A percentile compares a stretch with the other conserved stretches of the same genome.
Conservation (phyloP, 1,284 basidiomycete genomes). For the Cryptococcus amylolentus region DNA sequence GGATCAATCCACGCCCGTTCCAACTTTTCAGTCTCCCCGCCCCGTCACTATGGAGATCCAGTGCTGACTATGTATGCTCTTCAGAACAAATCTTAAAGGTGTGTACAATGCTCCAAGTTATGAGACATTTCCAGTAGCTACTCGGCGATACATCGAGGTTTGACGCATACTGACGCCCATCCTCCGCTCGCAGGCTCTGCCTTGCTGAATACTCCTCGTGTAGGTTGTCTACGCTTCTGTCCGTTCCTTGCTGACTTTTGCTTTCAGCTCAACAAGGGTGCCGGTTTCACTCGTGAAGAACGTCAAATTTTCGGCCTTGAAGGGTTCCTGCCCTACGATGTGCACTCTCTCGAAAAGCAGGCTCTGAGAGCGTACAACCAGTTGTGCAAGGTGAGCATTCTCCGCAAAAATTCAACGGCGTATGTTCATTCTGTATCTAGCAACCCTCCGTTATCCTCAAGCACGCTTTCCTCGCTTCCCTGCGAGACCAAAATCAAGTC, state of each 20-base stretch:
- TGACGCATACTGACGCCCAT: background rate
- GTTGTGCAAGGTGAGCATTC: conserved; percentile 43
- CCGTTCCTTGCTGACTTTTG: background rate
- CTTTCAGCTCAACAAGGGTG: conserved; percentile 53
- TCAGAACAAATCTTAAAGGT: conserved; percentile 33
- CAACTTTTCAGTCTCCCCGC: no score
- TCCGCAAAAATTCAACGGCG: background rate
- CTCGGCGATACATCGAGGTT: background rate
- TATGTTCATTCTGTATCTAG: conserved; percentile 5
- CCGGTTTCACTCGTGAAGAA: conserved; percentile 68
- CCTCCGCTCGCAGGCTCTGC: conserved; percentile 21
- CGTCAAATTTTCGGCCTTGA: conserved; percentile 66
- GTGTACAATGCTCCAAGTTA: background rate
- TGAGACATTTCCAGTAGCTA: background rate
- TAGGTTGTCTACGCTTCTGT: conserved; percentile 13
- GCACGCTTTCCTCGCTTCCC: conserved; percentile 53
- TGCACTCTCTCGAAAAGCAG: conserved; percentile 74
- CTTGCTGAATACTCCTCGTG: conserved; percentile 42
- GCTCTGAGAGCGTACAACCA: conserved; percentile 64
- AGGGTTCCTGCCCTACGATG: conserved; percentile 70
- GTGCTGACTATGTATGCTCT: background rate
- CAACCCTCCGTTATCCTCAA: conserved; percentile 47
- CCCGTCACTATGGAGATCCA: background rate
- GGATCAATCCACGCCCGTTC: no score
- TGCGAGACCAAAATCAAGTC: conserved; percentile 60